Base-by-base conservation (phyloP, 352 stramenopile species). In the Globisporangium yorkense region DNA sequence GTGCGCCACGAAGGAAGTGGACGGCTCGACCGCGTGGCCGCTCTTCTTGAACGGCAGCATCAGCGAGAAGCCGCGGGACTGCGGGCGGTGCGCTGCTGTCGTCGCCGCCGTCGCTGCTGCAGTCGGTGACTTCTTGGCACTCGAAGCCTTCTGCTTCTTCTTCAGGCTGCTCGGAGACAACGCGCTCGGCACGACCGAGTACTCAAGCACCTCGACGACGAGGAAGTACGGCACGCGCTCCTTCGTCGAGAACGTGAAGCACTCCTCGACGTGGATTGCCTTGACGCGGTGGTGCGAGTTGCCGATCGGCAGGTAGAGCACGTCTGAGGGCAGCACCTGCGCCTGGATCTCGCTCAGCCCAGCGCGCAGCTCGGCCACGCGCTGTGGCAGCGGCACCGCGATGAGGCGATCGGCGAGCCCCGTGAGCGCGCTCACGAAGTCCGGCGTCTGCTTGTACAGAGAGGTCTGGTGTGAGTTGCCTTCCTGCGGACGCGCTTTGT, bases 181-280 rank as follows among this genome's bases (percentile, higher is more conserved):
- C 13, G 50, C 57, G 2, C 46, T 35, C 0, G 62, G 59, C 1
- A 63, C 13, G 9, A 67, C 61, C 15, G 77, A 77, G 54, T 90
- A 92, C 54, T 94, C 84, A 41, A 94, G 64, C 7, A 94, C 84
- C 47, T 94, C 84, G 1, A 94, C 72, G 51, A 82, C 89, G 16
- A 94, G 56, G 29, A 94, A 87, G 51, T 89, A 94, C 12, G 84
- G 84, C 40, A 92, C 84, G n/a, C 84, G 74, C 49, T 92, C 80
- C 39, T 92, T 92, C 0, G 84, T 94, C 0, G 81, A 92, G 44
- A 94, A 94, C 8, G 80, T 81, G 54, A 92, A 92, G 56, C 80
- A 88, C 58, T 94, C 84, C 20, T 92, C 78, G 0, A 85, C 69
- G 24, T 74, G 67, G 61, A 94, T 77, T 5, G 68, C 66, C 51